Conservation (phyloP, 2,329 filamentous ascomycete genomes). For the Trichoderma afroharzianum region DNA sequence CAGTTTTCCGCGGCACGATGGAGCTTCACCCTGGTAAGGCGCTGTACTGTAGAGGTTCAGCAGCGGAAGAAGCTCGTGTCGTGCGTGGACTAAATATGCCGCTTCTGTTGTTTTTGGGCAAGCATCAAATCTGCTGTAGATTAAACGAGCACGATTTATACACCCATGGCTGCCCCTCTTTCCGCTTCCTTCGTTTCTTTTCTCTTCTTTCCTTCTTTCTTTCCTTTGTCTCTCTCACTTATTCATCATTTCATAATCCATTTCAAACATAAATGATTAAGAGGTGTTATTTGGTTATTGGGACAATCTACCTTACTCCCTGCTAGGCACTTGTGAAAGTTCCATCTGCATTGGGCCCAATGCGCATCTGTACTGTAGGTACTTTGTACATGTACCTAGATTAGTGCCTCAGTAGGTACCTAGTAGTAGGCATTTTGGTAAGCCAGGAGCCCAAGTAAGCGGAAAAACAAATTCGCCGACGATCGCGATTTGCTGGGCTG, state of each 20-base stretch:
- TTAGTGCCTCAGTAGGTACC: no score
- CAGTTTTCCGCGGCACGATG: background rate
- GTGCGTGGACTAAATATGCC: background rate
- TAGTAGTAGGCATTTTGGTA: background rate
- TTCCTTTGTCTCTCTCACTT: background rate
- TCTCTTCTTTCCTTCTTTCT: background rate
- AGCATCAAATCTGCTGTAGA: background rate
- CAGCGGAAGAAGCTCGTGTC: background rate
- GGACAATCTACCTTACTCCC: background rate
- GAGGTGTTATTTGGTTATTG: background rate
- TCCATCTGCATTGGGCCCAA: background rate
- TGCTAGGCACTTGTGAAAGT: no score
- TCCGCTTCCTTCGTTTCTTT: background rate
- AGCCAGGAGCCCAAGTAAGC: background rate
- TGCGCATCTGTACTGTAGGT: background rate
- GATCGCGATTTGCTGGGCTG: background rate
- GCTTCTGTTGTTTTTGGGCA: background rate
- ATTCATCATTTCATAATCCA: background rate
- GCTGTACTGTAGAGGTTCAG: background rate
- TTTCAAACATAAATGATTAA: background rate
- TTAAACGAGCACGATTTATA: background rate
- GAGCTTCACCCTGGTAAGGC: background rate
- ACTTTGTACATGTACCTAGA: background rate
- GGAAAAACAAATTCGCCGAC: conserved; percentile 11
- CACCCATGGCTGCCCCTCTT: background rate